A percentile compares a stretch with the other conserved stretches of the same genome.
These are phyloP conservation scores for Papiliotrema laurentii DNA, from an alignment of 1,284 basidiomycete genomes.

Conservation along the genomic window DNA sequence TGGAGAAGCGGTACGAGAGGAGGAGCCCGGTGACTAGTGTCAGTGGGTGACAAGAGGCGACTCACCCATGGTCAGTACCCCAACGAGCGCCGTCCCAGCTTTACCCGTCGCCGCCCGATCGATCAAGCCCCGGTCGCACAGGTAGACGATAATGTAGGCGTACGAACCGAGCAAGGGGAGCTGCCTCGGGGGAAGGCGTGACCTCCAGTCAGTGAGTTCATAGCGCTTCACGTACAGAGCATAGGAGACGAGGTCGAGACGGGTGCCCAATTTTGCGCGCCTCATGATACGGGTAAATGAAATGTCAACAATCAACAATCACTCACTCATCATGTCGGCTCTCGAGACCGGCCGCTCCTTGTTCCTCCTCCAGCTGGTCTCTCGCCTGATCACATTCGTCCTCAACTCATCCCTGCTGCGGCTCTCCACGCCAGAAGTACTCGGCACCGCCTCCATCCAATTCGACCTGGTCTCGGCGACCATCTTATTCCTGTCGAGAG, in stretches of 20 bases:
- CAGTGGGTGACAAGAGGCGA: neutral
- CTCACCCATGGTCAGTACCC: conserved; percentile 41
- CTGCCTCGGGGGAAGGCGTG: conserved; percentile 32
- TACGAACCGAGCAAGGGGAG: conserved; percentile 26
- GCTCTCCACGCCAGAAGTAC: conserved; percentile 76
- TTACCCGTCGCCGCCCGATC: conserved; percentile 19
- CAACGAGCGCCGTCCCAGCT: conserved; percentile 32
- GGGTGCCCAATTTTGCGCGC: conserved; percentile 7
- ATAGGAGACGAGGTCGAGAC: conserved; percentile 28
- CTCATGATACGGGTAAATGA: neutral
- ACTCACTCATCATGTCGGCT: conserved; percentile 12
- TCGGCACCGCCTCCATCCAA: conserved; percentile 79
- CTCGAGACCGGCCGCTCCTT: conserved; percentile 62
- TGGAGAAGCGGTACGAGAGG: conserved; percentile 38
- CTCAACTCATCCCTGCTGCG: conserved; percentile 82
- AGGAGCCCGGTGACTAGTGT: conserved; percentile 36
- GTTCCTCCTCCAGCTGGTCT: conserved; percentile 77
- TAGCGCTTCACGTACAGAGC: conserved; percentile 27
- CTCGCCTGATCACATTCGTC: conserved; percentile 76
- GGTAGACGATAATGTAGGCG: conserved; percentile 19
- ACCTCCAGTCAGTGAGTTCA: conserved; percentile 10
- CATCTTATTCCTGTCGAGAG: conserved; percentile 84
- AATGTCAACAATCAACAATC: neutral
- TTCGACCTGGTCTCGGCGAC: conserved; percentile 82
- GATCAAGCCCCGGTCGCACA: conserved; percentile 20